Base-by-base conservation (phyloP, 1,139 yeast species). In the Saccharomyces hybrid region DNA sequence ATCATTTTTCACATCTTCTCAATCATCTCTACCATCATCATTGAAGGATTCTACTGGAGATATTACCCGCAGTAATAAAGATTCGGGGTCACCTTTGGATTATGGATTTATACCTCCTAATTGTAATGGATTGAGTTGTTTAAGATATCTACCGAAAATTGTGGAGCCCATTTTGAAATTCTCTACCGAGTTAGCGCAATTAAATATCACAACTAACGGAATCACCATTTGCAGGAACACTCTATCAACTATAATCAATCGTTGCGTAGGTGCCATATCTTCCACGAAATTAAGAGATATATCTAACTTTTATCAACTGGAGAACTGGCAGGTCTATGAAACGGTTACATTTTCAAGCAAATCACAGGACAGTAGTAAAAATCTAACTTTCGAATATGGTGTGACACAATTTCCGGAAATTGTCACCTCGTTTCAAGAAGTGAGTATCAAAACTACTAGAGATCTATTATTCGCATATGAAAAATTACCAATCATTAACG, bases 21-120 rank as follows among this genome's bases (percentile, higher is more conserved):
- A 65, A 53, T 64, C 57, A 53, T 70, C 64, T 32, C 65, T 66
- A 13, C 13, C 27, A 4, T 29, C 19, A n/a, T 47, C 51, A 9
- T 38, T 38, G 26, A 47, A 50, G 26, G 44, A 38, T 19, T 13
- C 19, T 19, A 13, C 26, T 19, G 16, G 26, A 16, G 44, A 19
- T 16, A 16, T 8, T 19, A 5, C 44, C 19, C n/a, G 26, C 44
- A 16, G n/a, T 13, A 51, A 38, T 41, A 64, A 62, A 38, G 67
- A 66, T 19, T 25, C 59, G 48, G 68, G 70, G 29, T 32, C 64
- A 1, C 66, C 73, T 3, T 60, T 70, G 8, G 67, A 78, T 46
- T 77, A 75, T 67, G 82, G 83, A 2, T 83, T 82, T 60, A 64
- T 83, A 28, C 89, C 90, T 1, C 83, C 83, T 1, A 72, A 74